Base-by-base conservation (phyloP, 257 asterid species). In the Nicotiana tabacum region DNA sequence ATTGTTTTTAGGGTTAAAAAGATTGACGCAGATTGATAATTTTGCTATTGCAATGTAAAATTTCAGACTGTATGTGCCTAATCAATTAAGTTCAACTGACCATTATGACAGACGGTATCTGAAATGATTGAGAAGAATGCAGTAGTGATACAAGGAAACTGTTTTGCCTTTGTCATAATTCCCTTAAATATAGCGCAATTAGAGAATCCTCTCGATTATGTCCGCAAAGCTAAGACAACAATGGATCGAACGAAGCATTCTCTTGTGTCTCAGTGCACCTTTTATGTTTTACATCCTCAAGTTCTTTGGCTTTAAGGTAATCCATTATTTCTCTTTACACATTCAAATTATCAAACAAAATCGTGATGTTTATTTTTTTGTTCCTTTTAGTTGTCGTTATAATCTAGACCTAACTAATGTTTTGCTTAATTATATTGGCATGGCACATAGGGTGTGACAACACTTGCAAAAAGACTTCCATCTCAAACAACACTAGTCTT, bases 111-210 rank as follows among this genome's bases (percentile, higher is more conserved):
- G 78, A 58, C 35, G 0, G 21, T 24, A 43, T 35, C 60, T 1
- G 37, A 72, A 21, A 72, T 72, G 60, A 43, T 46, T 72, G 78
- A 72, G 60, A 72, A 72, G 78, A 46, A 24, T 12, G 60, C 78
- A 1, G 6, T 3, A 0, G 60, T 72, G 29, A 21, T 72, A 72
- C 78, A 46, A 72, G 78, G 60, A 72, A 72, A 72, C 1, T 72
- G 60, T 12, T 46, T 72, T 11, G 60, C 13, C 13, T 46, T 46
- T 72, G 37, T 43, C 60, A 24, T 72, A 72, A 72, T 72, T 43
- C 60, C 78, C 6, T 43, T 72, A 43, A 2, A 2, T 46, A 46
- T 72, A 11, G 37, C 21, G 5, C 60, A 43, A 46, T 43, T 43
- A 12, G 6, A 72, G 30, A 72, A 46, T 72, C 78, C 60, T 21